Conservation (phyloP, 305 asterid species). For the Coffea humblotiana region DNA sequence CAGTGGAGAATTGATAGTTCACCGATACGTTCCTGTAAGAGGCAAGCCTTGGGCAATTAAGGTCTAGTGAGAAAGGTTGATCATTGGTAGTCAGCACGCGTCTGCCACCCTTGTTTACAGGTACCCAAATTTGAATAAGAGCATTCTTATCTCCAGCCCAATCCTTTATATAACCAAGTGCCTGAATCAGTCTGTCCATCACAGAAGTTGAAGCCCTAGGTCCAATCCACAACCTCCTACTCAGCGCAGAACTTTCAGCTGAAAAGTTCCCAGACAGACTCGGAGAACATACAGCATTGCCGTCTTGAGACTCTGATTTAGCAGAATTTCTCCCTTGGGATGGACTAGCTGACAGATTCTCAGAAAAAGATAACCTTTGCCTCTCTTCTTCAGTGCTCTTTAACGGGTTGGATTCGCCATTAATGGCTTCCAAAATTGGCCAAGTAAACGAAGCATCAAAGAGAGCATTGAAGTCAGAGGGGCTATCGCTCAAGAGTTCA, state of each 20-base stretch:
- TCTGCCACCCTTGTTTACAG: slow-evolving; percentile 56
- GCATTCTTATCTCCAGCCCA: slow-evolving; percentile 49
- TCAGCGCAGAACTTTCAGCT: slow-evolving; percentile 36
- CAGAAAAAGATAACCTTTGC: slow-evolving; percentile 49
- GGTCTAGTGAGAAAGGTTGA: slow-evolving; percentile 66
- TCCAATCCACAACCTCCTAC: slow-evolving; percentile 64
- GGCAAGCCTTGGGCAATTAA: slow-evolving; percentile 58
- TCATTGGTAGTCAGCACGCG: slow-evolving; percentile 60
- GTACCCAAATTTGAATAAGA: slow-evolving; percentile 87
- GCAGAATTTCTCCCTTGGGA: slow-evolving; percentile 34
- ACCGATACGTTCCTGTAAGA: slow-evolving; percentile 69
- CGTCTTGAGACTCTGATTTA: slow-evolving; percentile 33
- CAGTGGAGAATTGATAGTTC: slow-evolving; percentile 60
- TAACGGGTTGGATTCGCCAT: slow-evolving; percentile 34
- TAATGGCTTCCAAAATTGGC: slow-evolving; percentile 47
- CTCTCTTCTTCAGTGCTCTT: slow-evolving; percentile 43
- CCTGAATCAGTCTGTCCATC: slow-evolving; percentile 63
- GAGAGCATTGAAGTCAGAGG: slow-evolving; percentile 46
- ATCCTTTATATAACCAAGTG: slow-evolving; percentile 55
- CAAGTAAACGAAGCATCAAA: slow-evolving; percentile 56
- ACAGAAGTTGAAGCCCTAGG: slow-evolving; percentile 56
- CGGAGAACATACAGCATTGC: slow-evolving; percentile 24
- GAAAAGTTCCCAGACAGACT: slow-evolving; percentile 30
- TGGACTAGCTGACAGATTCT: slow-evolving; percentile 52
- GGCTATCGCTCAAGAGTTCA: slow-evolving; percentile 51